phyloP scores from a whole-genome alignment of 2,329 filamentous ascomycete genomes.

The Aschersonia sp. region DNA sequence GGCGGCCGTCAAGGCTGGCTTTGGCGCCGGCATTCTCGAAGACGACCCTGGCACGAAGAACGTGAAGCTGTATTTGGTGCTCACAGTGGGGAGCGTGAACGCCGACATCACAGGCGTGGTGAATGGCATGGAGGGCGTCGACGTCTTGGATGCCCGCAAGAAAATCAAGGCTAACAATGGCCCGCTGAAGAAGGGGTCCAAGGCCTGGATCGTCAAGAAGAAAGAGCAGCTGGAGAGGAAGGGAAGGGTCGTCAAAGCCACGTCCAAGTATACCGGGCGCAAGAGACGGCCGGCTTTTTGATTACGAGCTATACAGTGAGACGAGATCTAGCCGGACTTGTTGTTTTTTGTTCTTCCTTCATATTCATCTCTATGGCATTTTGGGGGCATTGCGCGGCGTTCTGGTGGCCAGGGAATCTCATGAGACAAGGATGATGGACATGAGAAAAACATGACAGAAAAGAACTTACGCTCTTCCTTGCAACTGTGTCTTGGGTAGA shows the following conservation, averaged over 20 bases:
- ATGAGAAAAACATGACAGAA: too few species aligned
- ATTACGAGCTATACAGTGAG: background rate
- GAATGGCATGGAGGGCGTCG: slow-evolving; percentile 75
- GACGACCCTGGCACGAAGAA: slow-evolving; percentile 96
- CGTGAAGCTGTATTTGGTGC: slow-evolving; percentile 85
- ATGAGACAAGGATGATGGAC: background rate
- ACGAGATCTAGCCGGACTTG: too few species aligned
- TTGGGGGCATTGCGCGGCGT: slow-evolving; percentile 14
- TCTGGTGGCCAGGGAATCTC: background rate
- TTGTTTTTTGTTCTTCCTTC: background rate
- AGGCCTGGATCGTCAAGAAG: slow-evolving; percentile 71
- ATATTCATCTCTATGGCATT: background rate
- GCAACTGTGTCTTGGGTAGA: too few species aligned
- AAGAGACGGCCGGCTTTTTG: slow-evolving; percentile 72
- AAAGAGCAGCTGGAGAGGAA: slow-evolving; percentile 91
- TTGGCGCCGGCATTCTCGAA: slow-evolving; percentile 86
- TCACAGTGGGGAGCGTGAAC: slow-evolving; percentile 59
- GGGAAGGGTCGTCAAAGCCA: slow-evolving; percentile 85
- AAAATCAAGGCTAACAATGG: slow-evolving; percentile 31
- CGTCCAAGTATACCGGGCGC: slow-evolving; percentile 85
- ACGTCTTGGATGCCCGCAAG: slow-evolving; percentile 58
- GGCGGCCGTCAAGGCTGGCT: slow-evolving; percentile 85
- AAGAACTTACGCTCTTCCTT: background rate
- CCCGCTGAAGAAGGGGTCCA: slow-evolving; percentile 64
- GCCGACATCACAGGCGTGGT: slow-evolving; percentile 87